Conservation (phyloP, 139 green algal genomes). For the Eudorina sp. region DNA sequence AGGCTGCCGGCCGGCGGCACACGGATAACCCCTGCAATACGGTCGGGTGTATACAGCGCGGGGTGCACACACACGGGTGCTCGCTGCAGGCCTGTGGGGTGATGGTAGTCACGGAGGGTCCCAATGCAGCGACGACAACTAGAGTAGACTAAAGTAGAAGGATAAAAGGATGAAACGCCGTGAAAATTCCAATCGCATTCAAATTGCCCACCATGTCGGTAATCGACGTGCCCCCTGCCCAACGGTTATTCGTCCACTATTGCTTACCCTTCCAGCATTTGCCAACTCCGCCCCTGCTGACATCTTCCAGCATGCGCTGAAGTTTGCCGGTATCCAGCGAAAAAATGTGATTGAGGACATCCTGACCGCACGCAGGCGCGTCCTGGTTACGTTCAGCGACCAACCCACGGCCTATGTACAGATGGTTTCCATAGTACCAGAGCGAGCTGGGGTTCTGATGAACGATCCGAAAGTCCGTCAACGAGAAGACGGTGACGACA, state of each 20-base stretch:
- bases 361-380: not conserved
- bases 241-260: no score
- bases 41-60: no score
- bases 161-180: not conserved
- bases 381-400: no score
- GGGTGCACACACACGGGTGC: no score
- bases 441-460: not conserved
- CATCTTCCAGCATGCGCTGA: conserved; percentile 5
- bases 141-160: not conserved
- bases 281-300: not conserved
- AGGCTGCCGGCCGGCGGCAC: not conserved
- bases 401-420: no score
- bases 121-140: not conserved
- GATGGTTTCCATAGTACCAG: not conserved
- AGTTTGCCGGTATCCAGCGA: not conserved
- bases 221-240: no score
- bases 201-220: no score
- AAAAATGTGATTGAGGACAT: not conserved
- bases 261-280: conserved; percentile 18
- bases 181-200: no score
- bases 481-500: not conserved
- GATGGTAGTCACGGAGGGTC: no score
- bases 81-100: no score
- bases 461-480: not conserved
- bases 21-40: not conserved